Evolutionary conservation across 83 land plant genomes (phyloP).

Genomic region (Picea abies): DNA sequence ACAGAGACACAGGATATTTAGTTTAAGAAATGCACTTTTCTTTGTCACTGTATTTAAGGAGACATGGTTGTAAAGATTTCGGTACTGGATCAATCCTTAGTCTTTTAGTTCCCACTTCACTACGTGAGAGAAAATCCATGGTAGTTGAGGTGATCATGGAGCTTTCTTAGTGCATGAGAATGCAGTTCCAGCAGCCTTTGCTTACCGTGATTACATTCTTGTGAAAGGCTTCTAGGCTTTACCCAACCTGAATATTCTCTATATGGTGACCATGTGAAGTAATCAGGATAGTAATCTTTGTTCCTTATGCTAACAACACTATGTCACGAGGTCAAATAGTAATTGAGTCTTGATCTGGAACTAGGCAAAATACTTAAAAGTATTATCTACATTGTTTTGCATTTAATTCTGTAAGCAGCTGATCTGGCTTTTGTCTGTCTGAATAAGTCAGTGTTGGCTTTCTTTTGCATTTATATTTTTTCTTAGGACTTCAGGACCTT

Average conservation of each 20-base stretch:
- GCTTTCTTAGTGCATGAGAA: background rate
- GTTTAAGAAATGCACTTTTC: too few species aligned
- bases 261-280: background rate
- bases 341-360: background rate
- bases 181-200: background rate
- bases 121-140: background rate
- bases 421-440: background rate
- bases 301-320: too few species aligned
- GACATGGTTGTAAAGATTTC: background rate
- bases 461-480: background rate
- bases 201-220: background rate
- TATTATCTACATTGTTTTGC: background rate
- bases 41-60: too few species aligned
- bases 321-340: background rate
- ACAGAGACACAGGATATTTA: too few species aligned
- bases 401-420: background rate
- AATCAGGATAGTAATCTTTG: too few species aligned
- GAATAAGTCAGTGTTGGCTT: background rate
- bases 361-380: background rate
- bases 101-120: background rate
- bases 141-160: background rate
- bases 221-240: background rate
- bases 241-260: background rate
- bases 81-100: background rate
- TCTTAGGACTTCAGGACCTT: background rate